Conservation (phyloP, 2,329 filamentous ascomycete species). For the Neonectria ditissima region DNA sequence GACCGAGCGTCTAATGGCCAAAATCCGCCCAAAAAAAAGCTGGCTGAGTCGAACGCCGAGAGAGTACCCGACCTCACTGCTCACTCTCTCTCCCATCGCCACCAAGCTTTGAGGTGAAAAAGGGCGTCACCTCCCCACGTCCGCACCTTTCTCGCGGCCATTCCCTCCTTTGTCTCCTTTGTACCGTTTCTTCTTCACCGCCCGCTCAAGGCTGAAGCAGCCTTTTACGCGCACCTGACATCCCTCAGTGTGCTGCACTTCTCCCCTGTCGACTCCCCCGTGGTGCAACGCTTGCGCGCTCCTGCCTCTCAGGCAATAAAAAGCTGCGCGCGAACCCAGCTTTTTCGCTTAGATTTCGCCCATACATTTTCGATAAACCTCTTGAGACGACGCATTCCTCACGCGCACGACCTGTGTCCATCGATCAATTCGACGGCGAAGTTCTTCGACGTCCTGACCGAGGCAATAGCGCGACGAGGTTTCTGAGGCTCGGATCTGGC, state of each 20-base stretch:
- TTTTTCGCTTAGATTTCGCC: slow-evolving; percentile 1
- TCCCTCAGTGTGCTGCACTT: slow-evolving; percentile 1
- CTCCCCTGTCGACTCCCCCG: slow-evolving; percentile 8
- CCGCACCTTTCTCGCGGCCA: slow-evolving; percentile 32
- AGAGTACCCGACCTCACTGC: slow-evolving; percentile 43
- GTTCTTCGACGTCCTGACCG: slow-evolving; percentile 31
- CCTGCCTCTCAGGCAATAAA: slow-evolving; percentile 2
- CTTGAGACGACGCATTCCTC: slow-evolving; percentile 9
- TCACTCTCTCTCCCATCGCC: slow-evolving; percentile 40
- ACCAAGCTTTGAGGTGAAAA: slow-evolving; percentile 45
- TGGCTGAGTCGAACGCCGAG: slow-evolving; percentile 41
- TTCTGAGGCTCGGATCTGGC: slow-evolving; percentile 27
- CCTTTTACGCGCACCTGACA: slow-evolving; percentile 24
- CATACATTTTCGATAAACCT: slow-evolving; percentile 13
- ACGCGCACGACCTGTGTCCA: slow-evolving; percentile 13
- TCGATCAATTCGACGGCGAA: slow-evolving; percentile 35
- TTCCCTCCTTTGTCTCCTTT: slow-evolving; percentile 33
- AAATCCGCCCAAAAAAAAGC: slow-evolving; percentile 49
- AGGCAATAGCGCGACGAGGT: slow-evolving; percentile 37
- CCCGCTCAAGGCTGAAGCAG: slow-evolving; percentile 23
- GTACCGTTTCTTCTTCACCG: slow-evolving; percentile 14
- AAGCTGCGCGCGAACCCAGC: slow-evolving; percentile 14
- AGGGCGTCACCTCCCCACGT: slow-evolving; percentile 43
- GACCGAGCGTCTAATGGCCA: slow-evolving; percentile 27
- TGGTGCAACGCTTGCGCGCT: slow-evolving; percentile 20